Conservation (phyloP, 108 stramenopile species). For the Discostella pseudostelligera region DNA sequence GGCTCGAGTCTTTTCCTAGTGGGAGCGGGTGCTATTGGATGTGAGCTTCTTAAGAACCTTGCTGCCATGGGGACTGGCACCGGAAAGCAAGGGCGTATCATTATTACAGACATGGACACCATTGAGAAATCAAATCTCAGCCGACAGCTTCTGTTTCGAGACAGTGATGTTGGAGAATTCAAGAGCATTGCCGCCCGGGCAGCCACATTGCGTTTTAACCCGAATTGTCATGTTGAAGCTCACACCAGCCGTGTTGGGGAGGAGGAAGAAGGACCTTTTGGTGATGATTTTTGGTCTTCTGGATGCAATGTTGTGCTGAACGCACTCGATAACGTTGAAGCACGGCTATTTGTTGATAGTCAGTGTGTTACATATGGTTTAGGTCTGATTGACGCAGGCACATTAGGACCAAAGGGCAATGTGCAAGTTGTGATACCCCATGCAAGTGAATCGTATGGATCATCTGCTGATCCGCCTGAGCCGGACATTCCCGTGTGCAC, state of each 20-base stretch:
- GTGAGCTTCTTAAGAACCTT: conserved; percentile 96
- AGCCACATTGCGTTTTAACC: conserved; percentile 62
- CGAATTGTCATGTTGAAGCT: conserved; percentile 58
- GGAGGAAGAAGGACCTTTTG: conserved; percentile 67
- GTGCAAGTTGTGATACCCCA: conserved; percentile 86
- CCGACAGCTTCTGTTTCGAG: conserved; percentile 93
- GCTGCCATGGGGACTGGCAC: conserved; percentile 88
- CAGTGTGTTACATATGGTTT: conserved; percentile 76
- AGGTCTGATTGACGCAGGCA: conserved; percentile 82
- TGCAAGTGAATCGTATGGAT: conserved; percentile 85
- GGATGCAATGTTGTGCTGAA: conserved; percentile 89
- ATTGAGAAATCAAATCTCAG: conserved; percentile 99
- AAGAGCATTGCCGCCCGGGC: conserved; percentile 80
- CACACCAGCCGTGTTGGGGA: conserved; percentile 85
- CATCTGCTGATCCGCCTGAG: conserved; percentile 86
- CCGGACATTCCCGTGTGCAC: conserved; percentile 88
- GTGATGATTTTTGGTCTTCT: conserved; percentile 81
- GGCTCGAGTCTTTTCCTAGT: conserved; percentile 86
- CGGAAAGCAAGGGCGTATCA: conserved; percentile 48
- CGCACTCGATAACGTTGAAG: conserved; percentile 98
- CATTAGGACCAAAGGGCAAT: conserved; percentile 86
- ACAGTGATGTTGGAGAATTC: conserved; percentile 81
- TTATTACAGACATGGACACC: conserved; percentile 98
- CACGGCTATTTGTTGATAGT: conserved; percentile 82
- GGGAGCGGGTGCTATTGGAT: conserved; percentile 99